Evolutionary conservation across 2,329 filamentous ascomycete genomes (phyloP), one percentile per base, ranked within the genome.

Genomic region (Atkinsonella hypoxylon): DNA sequence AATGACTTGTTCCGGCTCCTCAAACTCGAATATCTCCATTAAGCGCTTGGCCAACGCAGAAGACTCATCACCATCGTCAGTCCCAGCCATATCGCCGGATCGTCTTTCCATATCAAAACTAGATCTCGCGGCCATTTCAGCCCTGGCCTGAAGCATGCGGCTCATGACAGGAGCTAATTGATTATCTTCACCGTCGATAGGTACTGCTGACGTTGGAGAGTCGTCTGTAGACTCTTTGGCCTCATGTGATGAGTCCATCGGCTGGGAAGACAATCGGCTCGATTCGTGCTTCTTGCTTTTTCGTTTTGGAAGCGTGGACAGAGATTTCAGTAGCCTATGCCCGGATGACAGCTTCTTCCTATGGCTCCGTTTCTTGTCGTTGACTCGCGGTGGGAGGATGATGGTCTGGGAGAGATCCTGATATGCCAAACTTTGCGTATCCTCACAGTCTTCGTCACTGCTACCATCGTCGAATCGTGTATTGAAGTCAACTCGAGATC

Each of bases 11-110:
- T 98, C 93, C 0, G 85, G 77, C 38, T 79, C 74, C 30, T 89
- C 81, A 57, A 96, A 93, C 47, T 84, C 78, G 61, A 95, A 95
- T 55, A 95, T 94, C 54, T 93, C 82, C 73, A 83, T 89, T 38
- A 95, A 67, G 51, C 83, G 79, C 51, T 75, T 78, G 1, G 86
- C 83, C 48, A 95, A 75, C 15, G 77, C 77, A 5, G 77, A 79
- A 6, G 78, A 70, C 1, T 71, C 69, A 6, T 70, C 68, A 31
- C 64, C 52, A 18, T 64, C 61, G 39, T 61, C 62, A 2, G 58
- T 60, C 18, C 59, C 62, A 30, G 61, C 58, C 20, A 68, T 63
- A 44, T 74, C 68, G 47, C 65, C 70, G 44, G 67, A 75, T 54
- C 62, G 59, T 50, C 66, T 66, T 43, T 78, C 75, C 43, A 78